Conservation (phyloP, 495 filamentous ascomycete species). For the Hypoxylon intermedium region DNA sequence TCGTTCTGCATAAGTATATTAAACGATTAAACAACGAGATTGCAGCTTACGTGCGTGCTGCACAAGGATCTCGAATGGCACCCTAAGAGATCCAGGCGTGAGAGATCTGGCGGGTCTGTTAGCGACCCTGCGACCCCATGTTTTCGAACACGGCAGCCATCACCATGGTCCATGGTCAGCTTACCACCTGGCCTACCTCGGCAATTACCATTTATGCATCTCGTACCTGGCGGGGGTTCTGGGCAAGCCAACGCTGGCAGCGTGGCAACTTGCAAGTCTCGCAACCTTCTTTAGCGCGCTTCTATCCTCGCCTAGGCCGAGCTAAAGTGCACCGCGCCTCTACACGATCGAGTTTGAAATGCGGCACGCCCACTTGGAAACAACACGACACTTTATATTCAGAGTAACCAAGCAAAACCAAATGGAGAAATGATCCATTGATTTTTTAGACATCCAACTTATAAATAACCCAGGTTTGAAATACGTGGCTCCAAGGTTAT, state of each 20-base stretch:
- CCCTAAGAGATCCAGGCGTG: slow-evolving; percentile 29
- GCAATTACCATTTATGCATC: slow-evolving; percentile 6
- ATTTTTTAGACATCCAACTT: too few species aligned
- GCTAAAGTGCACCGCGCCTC: slow-evolving; percentile 12
- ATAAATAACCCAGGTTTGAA: too few species aligned
- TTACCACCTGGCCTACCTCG: background rate
- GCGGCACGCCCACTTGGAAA: too few species aligned
- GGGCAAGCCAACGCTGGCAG: slow-evolving; percentile 5
- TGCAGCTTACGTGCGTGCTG: slow-evolving; percentile 38
- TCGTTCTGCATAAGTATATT: slow-evolving; percentile 13
- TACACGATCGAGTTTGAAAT: too few species aligned
- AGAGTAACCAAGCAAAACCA: too few species aligned
- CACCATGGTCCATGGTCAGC: background rate
- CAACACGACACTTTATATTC: too few species aligned
- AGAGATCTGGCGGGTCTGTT: slow-evolving; percentile 5
- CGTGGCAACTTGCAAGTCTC: slow-evolving; percentile 25
- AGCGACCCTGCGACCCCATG: slow-evolving; percentile 18
- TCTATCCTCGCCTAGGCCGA: slow-evolving; percentile 6
- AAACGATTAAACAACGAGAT: slow-evolving; percentile 18
- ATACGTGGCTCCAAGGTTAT: too few species aligned
- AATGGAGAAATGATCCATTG: too few species aligned
- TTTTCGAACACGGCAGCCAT: slow-evolving; percentile 1
- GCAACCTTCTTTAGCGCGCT: slow-evolving; percentile 26
- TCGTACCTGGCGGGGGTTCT: slow-evolving; percentile 20
- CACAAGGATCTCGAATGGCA: slow-evolving; percentile 31